Conservation (phyloP, 306 rosid species). For the Phaseolus lunatus region DNA sequence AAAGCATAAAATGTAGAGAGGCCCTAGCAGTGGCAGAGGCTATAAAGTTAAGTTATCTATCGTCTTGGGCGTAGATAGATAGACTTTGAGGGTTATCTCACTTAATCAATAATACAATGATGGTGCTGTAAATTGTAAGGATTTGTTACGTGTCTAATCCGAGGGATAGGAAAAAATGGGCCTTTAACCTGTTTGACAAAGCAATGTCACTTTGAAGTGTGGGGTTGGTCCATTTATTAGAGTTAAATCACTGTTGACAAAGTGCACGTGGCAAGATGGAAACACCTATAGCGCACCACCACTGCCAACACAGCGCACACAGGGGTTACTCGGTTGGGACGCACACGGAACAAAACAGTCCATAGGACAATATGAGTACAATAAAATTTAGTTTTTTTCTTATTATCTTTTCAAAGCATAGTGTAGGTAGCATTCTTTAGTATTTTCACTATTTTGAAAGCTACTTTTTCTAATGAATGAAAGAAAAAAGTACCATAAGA, state of each 20-base stretch:
- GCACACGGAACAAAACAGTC: conserved; percentile 8
- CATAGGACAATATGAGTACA: conserved; percentile 5
- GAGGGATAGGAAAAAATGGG: conserved; percentile 16
- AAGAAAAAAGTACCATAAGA: neutral
- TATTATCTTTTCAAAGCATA: neutral
- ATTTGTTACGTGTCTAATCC: conserved; percentile 34
- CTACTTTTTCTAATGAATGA: neutral
- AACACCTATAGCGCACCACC: conserved; percentile 31
- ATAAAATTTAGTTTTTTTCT: neutral
- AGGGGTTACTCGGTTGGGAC: conserved; percentile 43
- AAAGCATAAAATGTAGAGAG: conserved; percentile 1
- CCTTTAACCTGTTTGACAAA: conserved; percentile 28
- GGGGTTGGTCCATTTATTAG: conserved; percentile 59
- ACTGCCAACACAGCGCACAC: conserved; percentile 27
- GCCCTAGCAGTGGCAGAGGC: neutral
- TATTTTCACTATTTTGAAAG: conserved; percentile 25
- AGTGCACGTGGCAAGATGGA: conserved; percentile 46
- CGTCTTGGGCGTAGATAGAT: neutral
- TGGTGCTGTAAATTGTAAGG: conserved; percentile 30
- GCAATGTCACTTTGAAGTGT: conserved; percentile 44
- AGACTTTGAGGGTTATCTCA: neutral
- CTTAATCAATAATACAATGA: conserved; percentile 19
- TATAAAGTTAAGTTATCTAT: conserved; percentile 31
- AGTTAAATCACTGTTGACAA: conserved; percentile 24
- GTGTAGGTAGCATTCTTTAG: neutral